phyloP scores from a whole-genome alignment of 768 basidiomycete species.

The Boletus pseudopeckii region DNA sequence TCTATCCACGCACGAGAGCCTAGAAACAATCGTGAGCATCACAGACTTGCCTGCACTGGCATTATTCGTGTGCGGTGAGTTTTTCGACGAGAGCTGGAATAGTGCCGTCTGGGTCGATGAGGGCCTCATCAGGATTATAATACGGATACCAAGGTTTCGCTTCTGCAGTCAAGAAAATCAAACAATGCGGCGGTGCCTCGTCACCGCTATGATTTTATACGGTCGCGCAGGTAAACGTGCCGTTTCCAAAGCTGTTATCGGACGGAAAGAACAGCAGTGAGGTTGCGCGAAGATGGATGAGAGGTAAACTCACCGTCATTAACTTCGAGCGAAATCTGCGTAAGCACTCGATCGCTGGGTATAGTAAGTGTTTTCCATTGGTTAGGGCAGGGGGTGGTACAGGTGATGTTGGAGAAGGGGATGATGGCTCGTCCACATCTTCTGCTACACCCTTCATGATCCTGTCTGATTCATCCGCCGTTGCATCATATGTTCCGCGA shows the following conservation, averaged over 20 bases:
- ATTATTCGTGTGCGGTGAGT: constrained; percentile 64
- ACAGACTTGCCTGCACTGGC: constrained; percentile 45
- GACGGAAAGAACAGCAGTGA: constrained; percentile 1
- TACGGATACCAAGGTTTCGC: constrained; percentile 57
- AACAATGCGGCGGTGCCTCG: constrained; percentile 44
- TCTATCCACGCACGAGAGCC: constrained; percentile 33
- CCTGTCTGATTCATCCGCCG: constrained; percentile 9
- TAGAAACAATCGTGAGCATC: neutral
- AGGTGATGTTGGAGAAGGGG: constrained; percentile 1
- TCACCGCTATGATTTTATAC: constrained; percentile 49
- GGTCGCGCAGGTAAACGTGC: constrained; percentile 20
- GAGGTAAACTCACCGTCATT: constrained; percentile 13
- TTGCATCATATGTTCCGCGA: constrained; percentile 4
- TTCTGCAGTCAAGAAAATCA: constrained; percentile 39
- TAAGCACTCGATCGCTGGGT: neutral
- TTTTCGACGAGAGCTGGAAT: constrained; percentile 59
- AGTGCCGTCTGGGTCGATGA: constrained; percentile 59
- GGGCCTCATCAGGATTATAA: constrained; percentile 53
- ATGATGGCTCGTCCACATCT: neutral
- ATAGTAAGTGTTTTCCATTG: constrained; percentile 5
- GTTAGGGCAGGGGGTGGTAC: constrained; percentile 11
- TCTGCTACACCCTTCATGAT: constrained; percentile 9
- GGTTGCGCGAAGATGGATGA: neutral
- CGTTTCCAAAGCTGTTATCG: constrained; percentile 11
- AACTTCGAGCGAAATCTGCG: constrained; percentile 8